phyloP scores from a whole-genome alignment of 495 filamentous ascomycete species.

The Elaphomyces granulatus region DNA sequence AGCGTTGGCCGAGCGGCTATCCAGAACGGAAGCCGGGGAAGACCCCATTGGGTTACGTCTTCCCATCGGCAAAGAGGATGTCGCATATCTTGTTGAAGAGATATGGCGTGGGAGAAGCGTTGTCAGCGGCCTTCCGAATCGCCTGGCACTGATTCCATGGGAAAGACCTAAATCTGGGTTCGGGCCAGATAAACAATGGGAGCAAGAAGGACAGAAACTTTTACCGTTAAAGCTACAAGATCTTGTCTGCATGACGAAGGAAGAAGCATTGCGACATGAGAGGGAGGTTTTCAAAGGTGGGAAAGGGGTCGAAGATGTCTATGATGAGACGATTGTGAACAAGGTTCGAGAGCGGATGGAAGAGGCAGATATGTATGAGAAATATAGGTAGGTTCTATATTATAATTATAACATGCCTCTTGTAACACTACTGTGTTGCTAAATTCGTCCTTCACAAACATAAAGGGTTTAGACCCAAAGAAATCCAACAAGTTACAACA shows the following conservation, averaged over 20 bases:
- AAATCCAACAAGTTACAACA: not conserved
- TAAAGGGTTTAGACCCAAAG: too few relatives aligned
- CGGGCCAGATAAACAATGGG: conserved; percentile 22
- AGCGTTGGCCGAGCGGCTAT: conserved; percentile 58
- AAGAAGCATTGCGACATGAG: conserved; percentile 73
- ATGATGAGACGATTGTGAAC: conserved; percentile 47
- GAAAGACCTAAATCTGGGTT: conserved; percentile 40
- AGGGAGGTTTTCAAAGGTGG: conserved; percentile 59
- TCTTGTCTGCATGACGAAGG: conserved; percentile 91
- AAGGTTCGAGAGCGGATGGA: conserved; percentile 45
- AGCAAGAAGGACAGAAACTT: conserved; percentile 53
- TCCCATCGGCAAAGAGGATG: conserved; percentile 61
- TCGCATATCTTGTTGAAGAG: conserved; percentile 80
- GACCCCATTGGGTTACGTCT: conserved; percentile 59
- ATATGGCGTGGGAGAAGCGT: conserved; percentile 73
- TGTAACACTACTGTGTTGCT: too few relatives aligned
- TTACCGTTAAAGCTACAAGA: conserved; percentile 49
- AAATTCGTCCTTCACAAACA: too few relatives aligned
- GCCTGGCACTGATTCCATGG: conserved; percentile 70
- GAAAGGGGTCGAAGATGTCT: conserved; percentile 56
- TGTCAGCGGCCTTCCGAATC: conserved; percentile 63
- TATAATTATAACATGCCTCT: too few relatives aligned
- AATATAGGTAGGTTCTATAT: conserved; percentile 35
- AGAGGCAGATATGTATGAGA: conserved; percentile 46
- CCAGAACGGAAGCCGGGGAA: conserved; percentile 37